A percentile compares a stretch with the other conserved stretches of the same genome.
Conservation (phyloP, 1,284 basidiomycete genomes). For the Boletellus dicymbophilus region DNA sequence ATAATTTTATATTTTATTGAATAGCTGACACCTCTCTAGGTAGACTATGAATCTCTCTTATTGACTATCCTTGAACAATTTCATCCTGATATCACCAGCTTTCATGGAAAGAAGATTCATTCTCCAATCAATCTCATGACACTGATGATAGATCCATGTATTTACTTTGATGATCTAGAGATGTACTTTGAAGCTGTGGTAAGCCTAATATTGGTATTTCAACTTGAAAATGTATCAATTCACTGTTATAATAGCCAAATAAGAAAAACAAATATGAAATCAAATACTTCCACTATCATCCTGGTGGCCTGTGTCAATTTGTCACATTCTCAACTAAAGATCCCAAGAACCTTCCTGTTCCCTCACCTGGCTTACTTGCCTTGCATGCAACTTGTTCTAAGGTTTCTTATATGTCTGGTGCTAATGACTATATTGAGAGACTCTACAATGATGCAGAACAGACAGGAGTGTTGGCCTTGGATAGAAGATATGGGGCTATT, state of each 20-base stretch:
- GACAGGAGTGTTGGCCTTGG: background rate
- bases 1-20: too few relatives aligned
- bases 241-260: too few relatives aligned
- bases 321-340: background rate
- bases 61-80: too few relatives aligned
- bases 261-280: background rate
- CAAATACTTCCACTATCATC: background rate
- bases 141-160: background rate
- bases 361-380: background rate
- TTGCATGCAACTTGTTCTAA: constrained; percentile 9
- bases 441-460: background rate
- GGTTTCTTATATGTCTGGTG: constrained; percentile 6
- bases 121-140: background rate
- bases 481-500: too few relatives aligned
- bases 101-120: too few relatives aligned
- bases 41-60: too few relatives aligned
- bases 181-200: too few relatives aligned
- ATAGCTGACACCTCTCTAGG: too few relatives aligned
- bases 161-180: background rate
- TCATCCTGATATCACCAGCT: too few relatives aligned
- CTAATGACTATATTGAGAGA: constrained; percentile 4
- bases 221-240: too few relatives aligned
- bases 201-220: too few relatives aligned
- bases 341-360: constrained; percentile 2
- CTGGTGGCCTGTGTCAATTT: background rate